These are phyloP conservation scores for Alternaria incomplexa DNA, from an alignment of 2,329 filamentous ascomycete species.

Conservation along the genomic window DNA sequence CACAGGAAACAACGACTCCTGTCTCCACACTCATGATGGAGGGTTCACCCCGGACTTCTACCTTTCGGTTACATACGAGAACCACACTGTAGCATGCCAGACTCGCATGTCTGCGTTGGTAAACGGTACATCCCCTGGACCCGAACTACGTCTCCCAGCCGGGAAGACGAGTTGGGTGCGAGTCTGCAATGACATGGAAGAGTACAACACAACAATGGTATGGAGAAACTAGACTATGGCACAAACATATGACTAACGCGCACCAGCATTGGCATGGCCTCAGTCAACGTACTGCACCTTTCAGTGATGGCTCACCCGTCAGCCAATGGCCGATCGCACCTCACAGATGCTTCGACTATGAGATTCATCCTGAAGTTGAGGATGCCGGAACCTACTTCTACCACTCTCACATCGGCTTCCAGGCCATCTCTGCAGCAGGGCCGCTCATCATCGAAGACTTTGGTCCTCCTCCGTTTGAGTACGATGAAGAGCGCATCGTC, in stretches of 20 bases:
- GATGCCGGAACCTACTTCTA: slow-evolving; percentile 71
- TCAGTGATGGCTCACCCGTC: slow-evolving; percentile 68
- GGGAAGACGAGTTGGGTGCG: slow-evolving; percentile 61
- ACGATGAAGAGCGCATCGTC: slow-evolving; percentile 67
- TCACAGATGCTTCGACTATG: slow-evolving; percentile 70
- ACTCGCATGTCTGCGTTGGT: slow-evolving; percentile 56
- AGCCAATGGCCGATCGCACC: slow-evolving; percentile 71
- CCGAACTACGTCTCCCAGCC: slow-evolving; percentile 55
- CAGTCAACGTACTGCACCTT: slow-evolving; percentile 64
- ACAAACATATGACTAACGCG: neutral
- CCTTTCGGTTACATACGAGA: slow-evolving; percentile 53
- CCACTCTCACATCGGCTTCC: slow-evolving; percentile 70
- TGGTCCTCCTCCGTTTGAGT: slow-evolving; percentile 59
- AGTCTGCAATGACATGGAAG: slow-evolving; percentile 64
- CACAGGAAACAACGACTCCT: neutral
- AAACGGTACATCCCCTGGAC: slow-evolving; percentile 62
- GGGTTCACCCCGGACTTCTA: slow-evolving; percentile 53
- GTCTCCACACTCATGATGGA: slow-evolving; percentile 5
- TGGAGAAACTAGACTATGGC: neutral
- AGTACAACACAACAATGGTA: slow-evolving; percentile 65
- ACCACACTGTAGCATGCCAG: slow-evolving; percentile 56
- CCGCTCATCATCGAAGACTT: slow-evolving; percentile 64
- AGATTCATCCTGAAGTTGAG: slow-evolving; percentile 60
- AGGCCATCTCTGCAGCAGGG: slow-evolving; percentile 64
- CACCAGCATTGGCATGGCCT: slow-evolving; percentile 71